Evolutionary conservation across 2,329 filamentous ascomycete genomes (phyloP).

Genomic region (Neonectria sp.): DNA sequence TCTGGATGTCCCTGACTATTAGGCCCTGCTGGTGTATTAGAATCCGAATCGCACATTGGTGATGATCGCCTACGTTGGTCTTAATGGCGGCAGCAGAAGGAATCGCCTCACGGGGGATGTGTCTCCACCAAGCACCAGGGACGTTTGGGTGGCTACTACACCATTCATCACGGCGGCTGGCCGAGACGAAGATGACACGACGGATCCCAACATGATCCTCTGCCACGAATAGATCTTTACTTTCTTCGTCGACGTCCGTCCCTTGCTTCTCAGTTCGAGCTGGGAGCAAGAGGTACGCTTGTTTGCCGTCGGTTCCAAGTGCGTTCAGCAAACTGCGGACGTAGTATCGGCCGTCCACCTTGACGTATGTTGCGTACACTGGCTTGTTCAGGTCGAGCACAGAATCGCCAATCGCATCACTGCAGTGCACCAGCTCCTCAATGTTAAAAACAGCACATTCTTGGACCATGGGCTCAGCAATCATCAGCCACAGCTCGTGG

Average conservation of each 20-base stretch:
- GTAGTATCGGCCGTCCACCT: conserved; percentile 28
- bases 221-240: conserved; percentile 28
- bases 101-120: conserved; percentile 7
- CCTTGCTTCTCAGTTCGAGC: conserved; percentile 8
- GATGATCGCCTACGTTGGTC: conserved; percentile 1
- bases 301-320: background rate
- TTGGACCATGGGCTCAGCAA: conserved; percentile 20
- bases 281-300: conserved; percentile 13
- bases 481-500: conserved; percentile 24
- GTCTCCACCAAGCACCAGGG: conserved; percentile 25
- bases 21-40: conserved; percentile 18
- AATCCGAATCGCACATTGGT: background rate
- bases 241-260: background rate
- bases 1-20: background rate
- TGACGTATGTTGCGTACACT: conserved; percentile 24
- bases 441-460: conserved; percentile 18
- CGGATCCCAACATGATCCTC: conserved; percentile 29
- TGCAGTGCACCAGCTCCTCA: conserved; percentile 22
- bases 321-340: conserved; percentile 22
- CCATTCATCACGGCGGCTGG: conserved; percentile 22
- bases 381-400: conserved; percentile 18
- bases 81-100: conserved; percentile 12
- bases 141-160: conserved; percentile 13
- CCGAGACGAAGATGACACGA: conserved; percentile 25
- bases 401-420: conserved; percentile 4